Conservation (phyloP, 169 alveolate genomes). For the Plasmodium knowlesi region DNA sequence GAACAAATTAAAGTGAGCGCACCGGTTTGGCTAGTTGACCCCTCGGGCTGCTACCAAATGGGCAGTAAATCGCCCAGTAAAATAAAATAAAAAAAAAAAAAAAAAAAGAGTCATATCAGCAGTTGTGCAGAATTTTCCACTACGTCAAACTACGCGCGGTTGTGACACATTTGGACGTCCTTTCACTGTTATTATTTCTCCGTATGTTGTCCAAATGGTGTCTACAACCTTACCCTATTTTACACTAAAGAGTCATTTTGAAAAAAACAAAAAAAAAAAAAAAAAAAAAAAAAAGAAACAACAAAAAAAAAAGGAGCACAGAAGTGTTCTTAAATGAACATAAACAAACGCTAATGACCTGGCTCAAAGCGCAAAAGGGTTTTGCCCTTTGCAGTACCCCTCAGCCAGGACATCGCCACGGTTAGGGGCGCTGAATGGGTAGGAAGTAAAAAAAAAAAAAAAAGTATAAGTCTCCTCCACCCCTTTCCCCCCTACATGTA, state of each 20-base stretch:
- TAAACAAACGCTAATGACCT: neutral
- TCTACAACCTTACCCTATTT: neutral
- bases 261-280: neutral
- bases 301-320: neutral
- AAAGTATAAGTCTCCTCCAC: neutral
- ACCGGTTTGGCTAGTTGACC: neutral
- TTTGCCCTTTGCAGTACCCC: neutral
- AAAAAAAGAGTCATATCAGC: neutral
- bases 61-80: neutral
- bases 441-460: neutral
- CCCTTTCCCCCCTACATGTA: slow-evolving; percentile 2
- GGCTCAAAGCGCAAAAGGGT: neutral
- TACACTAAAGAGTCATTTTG: neutral
- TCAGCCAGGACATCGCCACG: neutral
- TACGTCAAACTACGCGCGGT: neutral
- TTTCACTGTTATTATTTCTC: neutral
- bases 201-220: neutral
- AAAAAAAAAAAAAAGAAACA: neutral
- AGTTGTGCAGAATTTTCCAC: neutral
- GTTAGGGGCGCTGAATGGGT: neutral
- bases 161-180: neutral
- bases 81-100: neutral
- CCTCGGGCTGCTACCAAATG: neutral
- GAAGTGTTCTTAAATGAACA: neutral
- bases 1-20: neutral